A percentile compares a stretch with the other conserved stretches of the same genome.
Conservation (phyloP, 441 rosid genomes). For the Syzygium syzygioides region DNA sequence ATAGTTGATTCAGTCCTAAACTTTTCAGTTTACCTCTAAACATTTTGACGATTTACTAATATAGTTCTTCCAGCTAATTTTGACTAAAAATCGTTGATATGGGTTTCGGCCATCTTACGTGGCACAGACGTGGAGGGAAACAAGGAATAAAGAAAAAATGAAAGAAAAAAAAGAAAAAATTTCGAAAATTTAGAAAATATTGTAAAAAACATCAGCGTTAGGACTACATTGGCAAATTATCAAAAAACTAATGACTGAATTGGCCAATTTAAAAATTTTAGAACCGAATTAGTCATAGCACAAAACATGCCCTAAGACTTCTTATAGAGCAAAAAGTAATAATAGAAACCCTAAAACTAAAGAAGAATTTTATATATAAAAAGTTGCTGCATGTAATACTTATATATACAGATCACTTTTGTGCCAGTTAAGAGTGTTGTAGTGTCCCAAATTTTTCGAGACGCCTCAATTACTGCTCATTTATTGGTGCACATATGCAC, state of each 20-base stretch:
- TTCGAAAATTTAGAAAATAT: neutral
- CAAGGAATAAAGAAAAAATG: neutral
- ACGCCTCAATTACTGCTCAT: neutral
- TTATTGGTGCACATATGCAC: neutral
- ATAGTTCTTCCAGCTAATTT: accelerated
- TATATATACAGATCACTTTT: neutral
- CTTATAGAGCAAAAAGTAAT: neutral
- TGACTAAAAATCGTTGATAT: neutral
- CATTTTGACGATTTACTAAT: neutral
- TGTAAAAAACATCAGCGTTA: neutral
- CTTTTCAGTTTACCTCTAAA: neutral
- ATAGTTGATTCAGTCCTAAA: accelerated
- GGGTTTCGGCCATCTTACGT: neutral
- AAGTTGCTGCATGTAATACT: neutral
- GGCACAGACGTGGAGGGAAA: neutral
- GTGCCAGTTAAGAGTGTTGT: neutral
- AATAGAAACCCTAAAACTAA: neutral
- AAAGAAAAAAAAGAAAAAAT: accelerated
- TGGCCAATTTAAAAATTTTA: neutral
- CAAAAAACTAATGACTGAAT: accelerated
- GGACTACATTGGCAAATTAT: neutral
- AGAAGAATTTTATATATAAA: neutral
- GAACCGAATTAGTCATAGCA: accelerated
- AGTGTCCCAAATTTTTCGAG: neutral
- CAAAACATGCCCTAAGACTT: neutral